Conservation (phyloP, 108 stramenopile genomes). For the Asterionellopsis glacialis region DNA sequence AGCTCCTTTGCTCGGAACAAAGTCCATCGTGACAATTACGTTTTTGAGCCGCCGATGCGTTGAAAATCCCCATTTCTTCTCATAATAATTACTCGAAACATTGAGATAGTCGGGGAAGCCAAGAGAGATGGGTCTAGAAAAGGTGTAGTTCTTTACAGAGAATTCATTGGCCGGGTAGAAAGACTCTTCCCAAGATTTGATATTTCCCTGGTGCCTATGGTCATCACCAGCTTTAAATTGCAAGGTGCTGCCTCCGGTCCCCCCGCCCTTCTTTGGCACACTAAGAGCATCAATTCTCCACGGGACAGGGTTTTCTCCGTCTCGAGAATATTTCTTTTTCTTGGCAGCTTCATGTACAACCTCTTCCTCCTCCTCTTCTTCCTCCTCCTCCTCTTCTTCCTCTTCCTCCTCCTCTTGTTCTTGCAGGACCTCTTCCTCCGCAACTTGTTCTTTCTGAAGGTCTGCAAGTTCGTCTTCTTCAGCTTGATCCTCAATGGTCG, state of each 20-base stretch:
- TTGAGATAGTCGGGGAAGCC: constrained; percentile 84
- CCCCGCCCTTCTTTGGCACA: constrained; percentile 27
- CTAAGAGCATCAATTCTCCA: constrained; percentile 87
- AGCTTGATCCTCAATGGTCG: constrained; percentile 59
- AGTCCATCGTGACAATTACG: constrained; percentile 95
- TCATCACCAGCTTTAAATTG: constrained; percentile 14
- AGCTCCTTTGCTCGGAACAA: constrained; percentile 59
- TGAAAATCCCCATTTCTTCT: constrained; percentile 88
- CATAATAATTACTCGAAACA: constrained; percentile 95
- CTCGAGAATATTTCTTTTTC: constrained; percentile 94
- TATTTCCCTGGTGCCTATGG: constrained; percentile 7
- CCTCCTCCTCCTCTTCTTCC: constrained; percentile 94
- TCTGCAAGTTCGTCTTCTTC: constrained; percentile 86
- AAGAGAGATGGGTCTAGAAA: constrained; percentile 60
- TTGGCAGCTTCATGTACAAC: constrained; percentile 88
- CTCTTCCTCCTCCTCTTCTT: constrained; percentile 94
- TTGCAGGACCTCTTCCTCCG: constrained; percentile 96
- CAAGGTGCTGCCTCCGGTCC: neutral
- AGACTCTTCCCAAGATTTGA: constrained; percentile 68
- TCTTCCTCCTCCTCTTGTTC: constrained; percentile 82
- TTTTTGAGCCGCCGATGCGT: constrained; percentile 97
- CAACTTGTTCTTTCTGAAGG: constrained; percentile 90
- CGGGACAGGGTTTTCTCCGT: constrained; percentile 91
- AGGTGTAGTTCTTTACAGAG: constrained; percentile 91
- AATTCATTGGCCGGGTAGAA: constrained; percentile 95